Conservation (phyloP, 345 rosid genomes). For the Rhodomyrtus tomentosa region DNA sequence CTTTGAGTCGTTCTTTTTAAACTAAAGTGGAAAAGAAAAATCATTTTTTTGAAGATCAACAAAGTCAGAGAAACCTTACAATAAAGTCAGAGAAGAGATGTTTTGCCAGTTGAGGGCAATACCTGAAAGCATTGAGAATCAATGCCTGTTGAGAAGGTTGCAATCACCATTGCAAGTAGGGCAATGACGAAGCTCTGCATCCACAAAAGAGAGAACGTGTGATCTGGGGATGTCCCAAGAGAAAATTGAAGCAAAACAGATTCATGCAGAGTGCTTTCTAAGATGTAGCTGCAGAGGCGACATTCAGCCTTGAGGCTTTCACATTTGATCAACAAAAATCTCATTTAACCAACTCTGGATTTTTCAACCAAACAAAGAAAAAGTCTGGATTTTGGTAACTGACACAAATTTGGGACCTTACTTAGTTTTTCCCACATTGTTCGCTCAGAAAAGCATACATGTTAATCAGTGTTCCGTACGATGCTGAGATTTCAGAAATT, state of each 20-base stretch:
- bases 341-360: neutral
- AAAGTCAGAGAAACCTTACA: neutral
- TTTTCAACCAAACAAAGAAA: too few species aligned
- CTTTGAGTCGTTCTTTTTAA: slow-evolving; percentile 42
- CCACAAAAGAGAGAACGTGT: neutral
- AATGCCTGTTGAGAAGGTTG: slow-evolving; percentile 93
- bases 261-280: neutral
- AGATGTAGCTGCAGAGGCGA: neutral
- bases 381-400: neutral
- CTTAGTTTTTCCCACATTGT: neutral
- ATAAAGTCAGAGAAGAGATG: neutral
- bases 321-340: neutral
- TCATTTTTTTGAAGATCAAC: neutral
- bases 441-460: neutral
- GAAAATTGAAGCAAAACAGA: neutral
- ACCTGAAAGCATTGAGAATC: slow-evolving; percentile 98
- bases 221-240: neutral
- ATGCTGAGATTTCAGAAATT: neutral
- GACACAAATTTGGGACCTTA: neutral
- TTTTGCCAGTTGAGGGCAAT: neutral
- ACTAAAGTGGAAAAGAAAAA: slow-evolving; percentile 18
- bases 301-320: neutral
- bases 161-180: slow-evolving; percentile 78
- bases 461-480: neutral
- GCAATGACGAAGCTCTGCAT: slow-evolving; percentile 85